phyloP scores from a whole-genome alignment of 352 stramenopile genomes.

The Phytophthora niederhauseri region DNA sequence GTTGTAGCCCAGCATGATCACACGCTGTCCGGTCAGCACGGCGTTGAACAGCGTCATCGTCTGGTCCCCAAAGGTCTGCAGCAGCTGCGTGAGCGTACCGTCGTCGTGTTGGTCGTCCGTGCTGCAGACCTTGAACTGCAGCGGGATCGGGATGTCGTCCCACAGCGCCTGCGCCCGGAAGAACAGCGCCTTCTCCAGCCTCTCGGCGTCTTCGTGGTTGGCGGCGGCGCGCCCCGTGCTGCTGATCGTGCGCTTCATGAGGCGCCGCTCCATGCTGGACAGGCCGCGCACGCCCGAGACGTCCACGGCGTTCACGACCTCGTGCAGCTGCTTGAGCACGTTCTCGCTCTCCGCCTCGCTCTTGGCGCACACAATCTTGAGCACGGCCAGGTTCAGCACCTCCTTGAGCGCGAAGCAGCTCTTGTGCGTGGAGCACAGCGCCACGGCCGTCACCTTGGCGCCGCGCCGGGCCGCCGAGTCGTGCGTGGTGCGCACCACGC shows the following conservation, averaged over 20 bases:
- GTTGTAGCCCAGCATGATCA: constrained; percentile 88
- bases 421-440: constrained; percentile 83
- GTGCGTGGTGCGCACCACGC: constrained; percentile 84
- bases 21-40: constrained; percentile 75
- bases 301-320: constrained; percentile 77
- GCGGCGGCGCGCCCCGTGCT: constrained; percentile 42
- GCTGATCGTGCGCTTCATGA: constrained; percentile 81
- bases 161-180: constrained; percentile 62
- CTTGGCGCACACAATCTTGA: constrained; percentile 63
- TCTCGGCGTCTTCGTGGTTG: constrained; percentile 48
- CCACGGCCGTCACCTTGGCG: constrained; percentile 83
- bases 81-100: constrained; percentile 65
- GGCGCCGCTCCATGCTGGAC: constrained; percentile 70
- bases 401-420: constrained; percentile 79
- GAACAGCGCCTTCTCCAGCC: constrained; percentile 61
- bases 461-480: constrained; percentile 73
- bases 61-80: constrained; percentile 86
- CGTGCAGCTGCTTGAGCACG: constrained; percentile 67
- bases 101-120: constrained; percentile 87
- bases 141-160: constrained; percentile 63
- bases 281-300: constrained; percentile 64
- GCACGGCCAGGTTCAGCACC: constrained; percentile 75
- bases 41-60: constrained; percentile 89
- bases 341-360: constrained; percentile 46
- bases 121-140: constrained; percentile 85